Base-by-base conservation (phyloP, 2,329 filamentous ascomycete species). In the Pestalotiopsis sp. region DNA sequence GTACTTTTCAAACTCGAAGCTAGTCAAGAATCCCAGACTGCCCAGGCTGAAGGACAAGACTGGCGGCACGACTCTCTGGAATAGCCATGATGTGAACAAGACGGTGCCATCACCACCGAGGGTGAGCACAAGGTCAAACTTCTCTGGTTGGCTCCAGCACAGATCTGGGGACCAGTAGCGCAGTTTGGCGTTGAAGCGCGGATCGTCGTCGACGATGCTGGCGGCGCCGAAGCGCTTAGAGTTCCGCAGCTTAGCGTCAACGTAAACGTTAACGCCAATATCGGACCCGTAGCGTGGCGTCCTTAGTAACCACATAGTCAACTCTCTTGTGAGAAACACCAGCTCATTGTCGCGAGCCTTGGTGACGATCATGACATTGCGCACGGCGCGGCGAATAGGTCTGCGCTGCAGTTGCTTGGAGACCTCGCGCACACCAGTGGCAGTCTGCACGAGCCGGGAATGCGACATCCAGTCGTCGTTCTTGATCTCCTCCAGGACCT, bases 321-420 rank as follows among this genome's bases (percentile, higher is more conserved):
- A 84, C 79, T 99, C 94, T 69, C 93, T 89, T 1, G 96, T 99
- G 73, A 98, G 85, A 73, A 92, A 89, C 41, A 99, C 95, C 17
- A 99, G 87, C 74, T 93, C 90, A 78, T 99, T 98, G 82, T 99
- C 96, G 71, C 96, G 90, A 25, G 96, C 96, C 82, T 98, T 99
- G 70, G 96, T 99, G 72, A 99, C 93, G 76, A 99, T 97, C 96
- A 99, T 98, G 76, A 99, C 89, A 79, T 94, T 98, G 77, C 90
- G 90, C 61, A 99, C 95, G 12, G 95, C 95, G 73, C 95, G 91
- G 82, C 93, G 96, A 80, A 98, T 94, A 25, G 96, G 95, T 56
- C 94, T 90, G 68, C 95, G 90, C 82, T 97, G 95, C 69, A 99
- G 86, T 82, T 98, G 96, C 81, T 97, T 95, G 17, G 94, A 97